phyloP scores from a whole-genome alignment of 1,284 basidiomycete genomes.

The Trichosporon coremiiforme region DNA sequence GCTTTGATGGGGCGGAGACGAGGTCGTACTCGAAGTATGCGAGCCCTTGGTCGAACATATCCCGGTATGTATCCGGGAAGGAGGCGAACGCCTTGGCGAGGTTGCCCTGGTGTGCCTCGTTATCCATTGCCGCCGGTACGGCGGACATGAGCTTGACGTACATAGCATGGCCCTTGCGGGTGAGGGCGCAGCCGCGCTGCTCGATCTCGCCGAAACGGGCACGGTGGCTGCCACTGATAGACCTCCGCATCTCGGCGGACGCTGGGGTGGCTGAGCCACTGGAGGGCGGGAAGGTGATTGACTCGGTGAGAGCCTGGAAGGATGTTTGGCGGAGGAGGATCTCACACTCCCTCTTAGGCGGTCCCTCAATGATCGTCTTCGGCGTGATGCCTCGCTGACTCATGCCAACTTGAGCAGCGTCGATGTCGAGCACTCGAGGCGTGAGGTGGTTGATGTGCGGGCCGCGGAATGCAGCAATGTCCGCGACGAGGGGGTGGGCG shows the following conservation, averaged over 20 bases:
- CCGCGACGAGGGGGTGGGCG: constrained; percentile 55
- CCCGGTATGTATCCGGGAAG: constrained; percentile 47
- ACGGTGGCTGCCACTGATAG: constrained; percentile 46
- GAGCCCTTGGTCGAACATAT: constrained; percentile 40
- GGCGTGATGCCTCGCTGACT: constrained; percentile 54
- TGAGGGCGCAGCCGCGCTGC: constrained; percentile 56
- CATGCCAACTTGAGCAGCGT: constrained; percentile 56
- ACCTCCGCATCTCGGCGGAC: background rate
- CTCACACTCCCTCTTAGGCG: constrained; percentile 50
- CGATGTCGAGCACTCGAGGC: constrained; percentile 57
- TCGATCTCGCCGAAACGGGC: constrained; percentile 60
- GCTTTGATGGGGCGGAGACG: background rate
- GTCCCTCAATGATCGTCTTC: constrained; percentile 57
- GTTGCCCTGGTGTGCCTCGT: constrained; percentile 47
- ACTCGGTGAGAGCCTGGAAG: constrained; percentile 57
- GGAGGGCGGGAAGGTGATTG: constrained; percentile 47
- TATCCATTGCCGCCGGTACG: constrained; percentile 40
- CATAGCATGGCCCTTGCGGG: constrained; percentile 50
- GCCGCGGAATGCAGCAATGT: constrained; percentile 56
- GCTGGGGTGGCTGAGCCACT: constrained; percentile 1
- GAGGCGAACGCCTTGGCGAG: constrained; percentile 37
- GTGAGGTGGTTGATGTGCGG: constrained; percentile 60
- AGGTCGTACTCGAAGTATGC: constrained; percentile 47
- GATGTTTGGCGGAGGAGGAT: constrained; percentile 57
- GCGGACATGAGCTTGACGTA: constrained; percentile 44